A percentile compares a stretch with the other conserved stretches of the same genome.
Evolutionary conservation across 2,329 filamentous ascomycete species (phyloP).

Genomic region (Colletotrichum sansevieriae): DNA sequence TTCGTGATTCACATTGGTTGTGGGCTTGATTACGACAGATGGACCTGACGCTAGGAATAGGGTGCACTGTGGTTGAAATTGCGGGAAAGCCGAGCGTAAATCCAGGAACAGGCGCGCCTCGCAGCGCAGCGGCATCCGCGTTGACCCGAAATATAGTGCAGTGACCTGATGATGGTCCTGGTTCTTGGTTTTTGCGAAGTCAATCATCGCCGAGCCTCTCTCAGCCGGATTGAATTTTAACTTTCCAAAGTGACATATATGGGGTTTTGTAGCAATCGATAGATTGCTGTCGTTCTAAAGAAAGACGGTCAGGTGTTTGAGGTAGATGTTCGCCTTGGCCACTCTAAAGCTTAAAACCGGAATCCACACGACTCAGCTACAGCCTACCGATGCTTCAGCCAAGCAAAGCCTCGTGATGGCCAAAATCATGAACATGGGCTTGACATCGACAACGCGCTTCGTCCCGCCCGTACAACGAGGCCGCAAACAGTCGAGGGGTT

Average conservation of each 20-base stretch:
- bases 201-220: too few relatives aligned
- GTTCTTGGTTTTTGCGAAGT: too few relatives aligned
- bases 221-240: neutral
- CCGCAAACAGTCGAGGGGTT: neutral
- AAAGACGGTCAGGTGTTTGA: conserved; percentile 18
- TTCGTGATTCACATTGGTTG: conserved; percentile 24
- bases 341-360: conserved; percentile 13
- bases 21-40: conserved; percentile 2
- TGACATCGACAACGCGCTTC: conserved; percentile 7
- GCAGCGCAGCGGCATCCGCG: neutral
- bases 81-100: conserved; percentile 26
- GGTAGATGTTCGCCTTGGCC: conserved; percentile 16
- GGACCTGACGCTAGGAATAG: conserved; percentile 26
- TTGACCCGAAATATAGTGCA: neutral
- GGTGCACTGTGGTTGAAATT: conserved; percentile 19
- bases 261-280: neutral
- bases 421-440: conserved; percentile 16
- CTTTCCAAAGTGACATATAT: neutral
- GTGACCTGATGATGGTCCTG: too few relatives aligned
- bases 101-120: neutral
- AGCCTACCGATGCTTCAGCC: neutral
- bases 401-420: neutral
- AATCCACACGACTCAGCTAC: neutral
- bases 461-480: conserved; percentile 14
- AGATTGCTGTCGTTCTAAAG: conserved; percentile 18